These are phyloP conservation scores for Starmerella floricola DNA, from an alignment of 805 yeast species.

Conservation along the genomic window DNA sequence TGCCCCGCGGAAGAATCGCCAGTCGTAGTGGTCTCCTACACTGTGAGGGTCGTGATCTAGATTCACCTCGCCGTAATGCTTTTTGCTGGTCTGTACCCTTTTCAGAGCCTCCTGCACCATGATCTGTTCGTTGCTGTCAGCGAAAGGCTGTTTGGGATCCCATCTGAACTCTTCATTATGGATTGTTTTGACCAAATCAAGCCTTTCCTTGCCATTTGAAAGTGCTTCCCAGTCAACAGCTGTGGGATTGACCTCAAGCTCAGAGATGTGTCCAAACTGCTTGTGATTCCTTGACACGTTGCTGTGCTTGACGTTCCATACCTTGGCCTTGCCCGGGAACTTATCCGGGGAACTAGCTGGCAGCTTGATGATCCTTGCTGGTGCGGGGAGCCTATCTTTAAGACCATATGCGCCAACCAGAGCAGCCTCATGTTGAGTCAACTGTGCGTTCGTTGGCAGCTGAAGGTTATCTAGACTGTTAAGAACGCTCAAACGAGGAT, in stretches of 20 bases:
- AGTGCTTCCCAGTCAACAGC: too few species aligned
- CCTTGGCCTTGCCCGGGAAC: neutral
- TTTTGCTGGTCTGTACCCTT: slow-evolving; percentile 9
- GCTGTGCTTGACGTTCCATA: neutral
- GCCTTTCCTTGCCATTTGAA: too few species aligned
- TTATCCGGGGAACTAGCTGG: neutral
- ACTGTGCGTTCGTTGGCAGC: slow-evolving; percentile 1
- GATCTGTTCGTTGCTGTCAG: neutral
- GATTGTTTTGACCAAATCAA: too few species aligned
- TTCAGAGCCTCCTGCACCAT: slow-evolving; percentile 2
- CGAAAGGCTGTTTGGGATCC: slow-evolving; percentile 1
- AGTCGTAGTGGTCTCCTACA: slow-evolving; percentile 40
- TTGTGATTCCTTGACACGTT: slow-evolving; percentile 1
- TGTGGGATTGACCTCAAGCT: neutral
- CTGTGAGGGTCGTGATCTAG: slow-evolving; percentile 11
- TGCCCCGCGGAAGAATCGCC: slow-evolving; percentile 49
- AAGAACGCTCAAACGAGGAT: slow-evolving; percentile 6
- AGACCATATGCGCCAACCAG: slow-evolving; percentile 4
- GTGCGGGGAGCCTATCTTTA: slow-evolving; percentile 6
- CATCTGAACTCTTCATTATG: neutral
- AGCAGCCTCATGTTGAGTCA: slow-evolving; percentile 9
- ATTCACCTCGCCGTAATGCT: slow-evolving; percentile 11
- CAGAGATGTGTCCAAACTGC: slow-evolving; percentile 4
- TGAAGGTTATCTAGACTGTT: neutral
- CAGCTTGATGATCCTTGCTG: slow-evolving; percentile 3